Percentiles rank a stretch among this genome's conserved stretches.
Conservation (phyloP, 2,329 filamentous ascomycete species). For the Tolypocladium guangdongense region DNA sequence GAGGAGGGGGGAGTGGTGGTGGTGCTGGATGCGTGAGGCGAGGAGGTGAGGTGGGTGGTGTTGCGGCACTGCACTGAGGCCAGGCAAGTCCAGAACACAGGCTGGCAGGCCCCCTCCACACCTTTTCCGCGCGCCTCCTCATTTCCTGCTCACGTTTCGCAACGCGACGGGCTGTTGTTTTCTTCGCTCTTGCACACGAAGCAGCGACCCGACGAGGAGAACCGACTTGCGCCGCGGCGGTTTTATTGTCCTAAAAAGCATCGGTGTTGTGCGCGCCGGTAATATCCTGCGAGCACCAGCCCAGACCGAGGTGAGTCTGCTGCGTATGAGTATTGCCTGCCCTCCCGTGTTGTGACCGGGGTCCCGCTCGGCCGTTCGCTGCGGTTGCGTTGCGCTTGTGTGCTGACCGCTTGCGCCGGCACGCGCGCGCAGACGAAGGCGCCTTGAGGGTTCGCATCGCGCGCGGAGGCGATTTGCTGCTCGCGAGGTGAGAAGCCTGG, state of each 20-base stretch:
- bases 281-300: background rate
- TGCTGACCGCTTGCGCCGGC: background rate
- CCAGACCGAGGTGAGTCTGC: background rate
- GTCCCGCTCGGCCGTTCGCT: too few relatives aligned
- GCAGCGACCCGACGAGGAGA: background rate
- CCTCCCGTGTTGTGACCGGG: background rate
- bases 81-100: background rate
- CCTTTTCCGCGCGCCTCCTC: background rate
- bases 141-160: background rate
- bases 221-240: background rate
- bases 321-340: too few relatives aligned
- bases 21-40: too few relatives aligned
- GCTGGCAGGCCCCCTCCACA: background rate
- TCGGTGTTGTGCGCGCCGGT: background rate
- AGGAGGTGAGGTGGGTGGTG: too few relatives aligned
- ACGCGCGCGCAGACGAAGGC: background rate
- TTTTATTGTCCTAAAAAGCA: background rate
- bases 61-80: too few relatives aligned
- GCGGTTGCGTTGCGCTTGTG: background rate
- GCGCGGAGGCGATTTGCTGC: background rate
- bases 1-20: too few relatives aligned
- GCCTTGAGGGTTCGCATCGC: background rate
- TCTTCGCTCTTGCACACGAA: background rate
- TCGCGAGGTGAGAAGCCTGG: background rate
- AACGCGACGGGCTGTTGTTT: background rate